Conservation (phyloP, 1,284 basidiomycete species). For the Puccinia triticina region DNA sequence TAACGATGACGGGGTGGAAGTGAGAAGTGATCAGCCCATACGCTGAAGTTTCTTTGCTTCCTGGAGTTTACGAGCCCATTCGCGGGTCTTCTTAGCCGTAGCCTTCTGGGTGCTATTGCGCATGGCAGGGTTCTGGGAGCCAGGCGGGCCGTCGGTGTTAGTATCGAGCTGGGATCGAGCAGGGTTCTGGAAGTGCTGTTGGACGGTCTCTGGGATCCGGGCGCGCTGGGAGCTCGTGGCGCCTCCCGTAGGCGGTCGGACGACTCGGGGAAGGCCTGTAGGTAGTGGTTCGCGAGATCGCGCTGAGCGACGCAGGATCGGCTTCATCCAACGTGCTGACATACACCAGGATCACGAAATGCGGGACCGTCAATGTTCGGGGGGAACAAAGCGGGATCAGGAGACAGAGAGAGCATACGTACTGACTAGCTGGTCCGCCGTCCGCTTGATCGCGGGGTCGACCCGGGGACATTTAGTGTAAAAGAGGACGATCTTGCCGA, state of each 20-base stretch:
- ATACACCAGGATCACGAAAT: background rate
- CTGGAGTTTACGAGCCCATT: constrained; percentile 44
- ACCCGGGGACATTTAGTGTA: constrained; percentile 93
- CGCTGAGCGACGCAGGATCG: constrained; percentile 87
- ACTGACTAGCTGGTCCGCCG: constrained; percentile 72
- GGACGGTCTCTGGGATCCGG: constrained; percentile 40
- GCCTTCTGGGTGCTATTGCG: constrained; percentile 48
- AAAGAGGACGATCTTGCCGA: constrained; percentile 91
- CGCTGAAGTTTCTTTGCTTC: constrained; percentile 43
- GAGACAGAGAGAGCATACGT: constrained; percentile 61
- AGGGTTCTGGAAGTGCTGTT: constrained; percentile 36
- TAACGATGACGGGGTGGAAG: no score
- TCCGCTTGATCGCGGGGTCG: constrained; percentile 74
- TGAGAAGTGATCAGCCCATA: constrained; percentile 17
- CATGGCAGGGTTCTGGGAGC: constrained; percentile 34
- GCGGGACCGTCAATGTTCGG: background rate
- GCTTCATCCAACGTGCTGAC: constrained; percentile 68
- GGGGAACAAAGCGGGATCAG: background rate
- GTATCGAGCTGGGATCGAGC: constrained; percentile 19
- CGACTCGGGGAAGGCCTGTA: background rate
- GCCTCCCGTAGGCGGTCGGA: background rate
- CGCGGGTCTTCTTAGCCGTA: constrained; percentile 44
- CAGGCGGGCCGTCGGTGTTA: background rate
- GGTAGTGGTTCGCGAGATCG: constrained; percentile 63
- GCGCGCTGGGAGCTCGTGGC: constrained; percentile 20